These are phyloP conservation scores for Nephelium lappaceum DNA, from an alignment of 345 rosid species.

Conservation along the genomic window DNA sequence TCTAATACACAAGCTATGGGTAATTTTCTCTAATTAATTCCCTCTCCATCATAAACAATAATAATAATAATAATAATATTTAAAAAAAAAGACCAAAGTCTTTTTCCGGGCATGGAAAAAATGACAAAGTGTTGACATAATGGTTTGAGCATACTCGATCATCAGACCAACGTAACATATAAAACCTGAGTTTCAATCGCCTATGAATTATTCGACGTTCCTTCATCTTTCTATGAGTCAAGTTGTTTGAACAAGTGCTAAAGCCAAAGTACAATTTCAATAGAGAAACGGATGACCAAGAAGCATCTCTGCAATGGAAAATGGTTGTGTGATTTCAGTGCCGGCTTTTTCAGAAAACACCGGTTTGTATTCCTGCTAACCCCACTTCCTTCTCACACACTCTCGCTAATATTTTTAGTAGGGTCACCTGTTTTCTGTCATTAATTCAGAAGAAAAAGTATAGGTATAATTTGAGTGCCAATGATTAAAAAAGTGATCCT, in stretches of 20 bases:
- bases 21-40: too few species aligned
- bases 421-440: background rate
- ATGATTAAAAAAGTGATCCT: too few species aligned
- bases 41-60: too few species aligned
- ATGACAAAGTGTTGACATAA: conserved; percentile 40
- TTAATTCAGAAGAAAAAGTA: background rate
- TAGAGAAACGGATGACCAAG: background rate
- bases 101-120: too few species aligned
- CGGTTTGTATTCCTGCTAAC: conserved; percentile 3
- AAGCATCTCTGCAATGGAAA: conserved; percentile 17
- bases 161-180: background rate
- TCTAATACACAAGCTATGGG: too few species aligned
- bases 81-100: too few species aligned
- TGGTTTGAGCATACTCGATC: background rate
- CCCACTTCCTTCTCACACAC: background rate
- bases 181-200: background rate
- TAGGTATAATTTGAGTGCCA: background rate
- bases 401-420: background rate
- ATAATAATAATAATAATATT: too few species aligned
- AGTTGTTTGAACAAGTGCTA: background rate
- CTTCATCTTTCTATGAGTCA: background rate
- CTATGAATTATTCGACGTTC: background rate
- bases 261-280: background rate
- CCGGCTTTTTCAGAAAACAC: background rate
- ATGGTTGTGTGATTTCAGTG: conserved; percentile 14